phyloP scores from a whole-genome alignment of 2,329 filamentous ascomycete species.

The Botrytis galanthina region DNA sequence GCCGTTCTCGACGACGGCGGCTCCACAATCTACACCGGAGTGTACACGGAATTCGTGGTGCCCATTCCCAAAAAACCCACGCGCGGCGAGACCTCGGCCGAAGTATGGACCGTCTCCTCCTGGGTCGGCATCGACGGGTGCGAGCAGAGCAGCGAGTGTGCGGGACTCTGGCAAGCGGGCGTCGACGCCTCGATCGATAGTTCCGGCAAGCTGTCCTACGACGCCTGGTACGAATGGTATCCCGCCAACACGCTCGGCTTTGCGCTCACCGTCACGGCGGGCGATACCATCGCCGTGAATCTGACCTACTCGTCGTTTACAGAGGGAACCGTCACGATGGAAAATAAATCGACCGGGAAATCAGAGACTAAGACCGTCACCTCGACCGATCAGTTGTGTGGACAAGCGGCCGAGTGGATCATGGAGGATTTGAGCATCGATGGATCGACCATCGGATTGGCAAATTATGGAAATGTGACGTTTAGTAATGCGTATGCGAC shows the following conservation, averaged over 20 bases:
- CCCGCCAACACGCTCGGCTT: conserved; percentile 55
- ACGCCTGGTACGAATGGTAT: conserved; percentile 61
- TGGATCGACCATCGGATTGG: conserved; percentile 43
- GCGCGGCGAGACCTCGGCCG: not conserved
- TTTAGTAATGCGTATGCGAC: conserved; percentile 40
- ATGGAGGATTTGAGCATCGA: conserved; percentile 47
- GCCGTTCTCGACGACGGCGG: conserved; percentile 37
- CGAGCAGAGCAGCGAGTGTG: not conserved
- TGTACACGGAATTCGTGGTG: conserved; percentile 40
- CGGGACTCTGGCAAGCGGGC: conserved; percentile 12
- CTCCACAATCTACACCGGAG: conserved; percentile 38
- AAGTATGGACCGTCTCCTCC: not conserved
- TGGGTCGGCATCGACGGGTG: conserved; percentile 18
- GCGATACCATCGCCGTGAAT: conserved; percentile 38
- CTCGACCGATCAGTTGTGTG: conserved; percentile 38
- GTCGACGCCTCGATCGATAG: not conserved
- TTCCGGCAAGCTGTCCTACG: conserved; percentile 37
- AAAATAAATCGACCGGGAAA: conserved; percentile 47
- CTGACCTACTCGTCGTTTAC: conserved; percentile 42
- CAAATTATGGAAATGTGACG: conserved; percentile 46
- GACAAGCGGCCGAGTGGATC: conserved; percentile 52
- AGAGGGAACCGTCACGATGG: conserved; percentile 44
- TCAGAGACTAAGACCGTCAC: conserved; percentile 44
- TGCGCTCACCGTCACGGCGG: conserved; percentile 43
- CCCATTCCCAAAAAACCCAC: conserved; percentile 32